Evolutionary conservation across 2,329 filamentous ascomycete species (phyloP), one percentile per base, ranked within the genome.

Genomic region (Penicillium vulpinum): DNA sequence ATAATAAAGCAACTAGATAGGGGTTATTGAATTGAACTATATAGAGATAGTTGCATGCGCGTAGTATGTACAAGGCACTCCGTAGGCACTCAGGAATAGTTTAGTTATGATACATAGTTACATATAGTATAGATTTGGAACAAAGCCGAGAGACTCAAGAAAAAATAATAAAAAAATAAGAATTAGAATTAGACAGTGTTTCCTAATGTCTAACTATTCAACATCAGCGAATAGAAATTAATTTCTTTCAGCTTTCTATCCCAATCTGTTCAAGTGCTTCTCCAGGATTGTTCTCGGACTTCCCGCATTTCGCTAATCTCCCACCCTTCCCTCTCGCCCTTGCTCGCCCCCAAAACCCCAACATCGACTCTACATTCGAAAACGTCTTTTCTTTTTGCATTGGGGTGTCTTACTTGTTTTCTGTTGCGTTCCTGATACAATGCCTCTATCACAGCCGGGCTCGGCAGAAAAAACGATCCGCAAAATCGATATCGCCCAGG

Each of bases 401-500:
- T 46, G 35, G 56, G 48, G 21, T 54, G 45, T 58, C 10, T 46
- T 53, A 35, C 38, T 56, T 18, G n/a, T 40, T 31, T 57, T 10
- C 31, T 16, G 26, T 43, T 24, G 21, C 22, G n/a, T 39, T 56
- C n/a, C 39, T 49, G 38, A 56, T 58, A 62, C 58, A 65, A 75
- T 75, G 73, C 61, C 68, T 56, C 61, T 69, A 40, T 64, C 62
- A 36, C 69, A 67, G 54, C 68, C 71, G 49, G 65, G 65, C 48
- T 72, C 69, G 50, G 69, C 70, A 40, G 72, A 75, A 62, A 73
- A 72, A 62, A 70, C 73, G 7, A 71, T 75, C 61, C 73, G 72
- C 53, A 76, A 76, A 66, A 73, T 76, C 47, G 74, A 76, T 62
- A 72, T 76, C 57, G 72, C 73, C 33, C 73, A 76, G 68, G 74